Base-by-base conservation (phyloP, 2,329 filamentous ascomycete species). In the Ampelomyces quisqualis region DNA sequence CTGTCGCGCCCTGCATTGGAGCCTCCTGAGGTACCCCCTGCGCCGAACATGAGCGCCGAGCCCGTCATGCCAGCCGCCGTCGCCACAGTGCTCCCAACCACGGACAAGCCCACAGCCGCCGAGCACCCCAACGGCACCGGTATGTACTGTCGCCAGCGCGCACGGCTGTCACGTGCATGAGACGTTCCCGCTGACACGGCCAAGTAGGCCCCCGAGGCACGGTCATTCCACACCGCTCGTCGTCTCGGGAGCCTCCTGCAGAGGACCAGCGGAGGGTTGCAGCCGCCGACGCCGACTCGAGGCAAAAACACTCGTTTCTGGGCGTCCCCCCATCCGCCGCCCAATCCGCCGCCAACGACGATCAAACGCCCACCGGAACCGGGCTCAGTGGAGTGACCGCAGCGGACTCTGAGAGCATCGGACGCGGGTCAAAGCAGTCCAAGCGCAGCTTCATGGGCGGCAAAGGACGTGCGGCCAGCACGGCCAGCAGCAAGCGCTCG, bases 401-500 rank as follows among this genome's bases (percentile, higher is more conserved):
- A n/a, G 67, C 65, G 34, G 70, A 72, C 50, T 62, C 69, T 18
- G 71, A 74, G 35, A 74, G 70, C 57, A 63, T 74, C 34, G 69
- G 69, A 17, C 59, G 65, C 29, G 68, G 67, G 38, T 74, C 72
- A 33, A 61, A 74, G 60, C 67, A 57, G 29, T 58, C 55, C 13
- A 69, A 74, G 57, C 69, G 73, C 40, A 76, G 73, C 54, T 64
- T 74, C 34, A 66, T 68, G 40, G 70, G 68, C n/a, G n/a, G n/a
- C 43, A 70, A 70, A 48, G 66, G 69, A 49, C 67, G 72, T 49
- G 70, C 72, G 24, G 67, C 62, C 7, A 76, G 73, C 59, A 69
- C 66, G 13, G 67, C 70, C 18, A 75, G 72, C 62, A 72, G 69
- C 60, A 73, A 71, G 57, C 70, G 67, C 45, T 72, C 69, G 22